Conservation (phyloP, 192 early-diverging fungal species). For the Chytriomyces hyalinus region DNA sequence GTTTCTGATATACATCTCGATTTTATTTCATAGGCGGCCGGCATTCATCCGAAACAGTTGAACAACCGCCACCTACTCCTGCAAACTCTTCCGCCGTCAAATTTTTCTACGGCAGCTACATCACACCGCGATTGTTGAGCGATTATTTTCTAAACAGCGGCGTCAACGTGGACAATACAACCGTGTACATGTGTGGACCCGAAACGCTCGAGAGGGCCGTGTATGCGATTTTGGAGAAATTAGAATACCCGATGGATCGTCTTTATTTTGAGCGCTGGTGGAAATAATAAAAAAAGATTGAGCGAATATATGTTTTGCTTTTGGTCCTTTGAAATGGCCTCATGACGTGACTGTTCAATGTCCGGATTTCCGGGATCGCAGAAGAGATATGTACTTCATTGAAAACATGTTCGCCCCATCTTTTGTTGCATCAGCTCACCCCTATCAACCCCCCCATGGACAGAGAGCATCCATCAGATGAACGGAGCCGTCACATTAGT, state of each 20-base stretch:
- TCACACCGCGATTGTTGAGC: constrained; percentile 20
- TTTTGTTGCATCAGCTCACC: too few relatives aligned
- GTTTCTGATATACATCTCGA: too few relatives aligned
- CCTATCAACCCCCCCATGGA: too few relatives aligned
- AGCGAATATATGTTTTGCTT: too few relatives aligned
- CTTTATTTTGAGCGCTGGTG: constrained; percentile 33
- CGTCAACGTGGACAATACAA: constrained; percentile 2
- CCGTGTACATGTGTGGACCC: constrained; percentile 30
- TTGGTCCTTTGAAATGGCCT: too few relatives aligned
- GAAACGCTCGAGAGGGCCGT: constrained; percentile 20
- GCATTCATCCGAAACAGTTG: neutral
- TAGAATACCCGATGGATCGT: constrained; percentile 17
- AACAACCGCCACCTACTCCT: neutral
- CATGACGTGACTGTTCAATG: too few relatives aligned
- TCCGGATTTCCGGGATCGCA: too few relatives aligned
- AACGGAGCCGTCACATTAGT: too few relatives aligned
- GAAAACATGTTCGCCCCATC: too few relatives aligned
- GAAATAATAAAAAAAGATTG: neutral
- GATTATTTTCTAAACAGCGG: constrained; percentile 8
- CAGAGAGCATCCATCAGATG: too few relatives aligned
- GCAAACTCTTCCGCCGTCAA: neutral
- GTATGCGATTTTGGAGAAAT: constrained; percentile 9
- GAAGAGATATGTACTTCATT: too few relatives aligned
- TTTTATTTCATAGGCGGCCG: too few relatives aligned
- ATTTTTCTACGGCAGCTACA: constrained; percentile 23